Evolutionary conservation across 306 rosid species (phyloP), one percentile per base, ranked within the genome.

Genomic region (Quercus variabilis): DNA sequence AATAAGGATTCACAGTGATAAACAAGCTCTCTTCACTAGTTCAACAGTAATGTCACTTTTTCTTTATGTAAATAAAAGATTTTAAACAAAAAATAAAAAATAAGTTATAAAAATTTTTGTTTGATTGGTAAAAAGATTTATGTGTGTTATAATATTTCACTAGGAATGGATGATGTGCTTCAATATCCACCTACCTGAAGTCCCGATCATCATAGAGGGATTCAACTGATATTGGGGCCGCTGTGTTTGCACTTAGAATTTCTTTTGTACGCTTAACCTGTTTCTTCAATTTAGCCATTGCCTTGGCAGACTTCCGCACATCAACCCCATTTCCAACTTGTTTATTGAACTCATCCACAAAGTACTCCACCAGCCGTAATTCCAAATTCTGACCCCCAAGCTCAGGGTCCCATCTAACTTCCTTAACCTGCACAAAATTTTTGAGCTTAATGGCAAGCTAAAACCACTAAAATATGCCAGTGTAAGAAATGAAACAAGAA

Each of bases 251-350:
- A 51, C 99, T 95, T 31, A 95, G 91, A 82, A 95, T 95, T 90
- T 95, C 99, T 85, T 95, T 95, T 58, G 98, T 92, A 41, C 99
- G 89, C 70, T 95, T 95, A 71, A 95, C 99, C 88, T 95, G 98
- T 78, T 95, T 95, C 96, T 93, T 95, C 85, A 95, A 84, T 79
- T 95, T 95, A 69, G 98, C 99, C 97, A 95, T 95, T 38, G 97
- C 97, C 89, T 95, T 95, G 25, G 98, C 92, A 70, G 89, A 88
- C 43, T 76, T 91, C 54, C 99, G 90, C 76, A 95, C 97, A 82
- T 95, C 99, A 74, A 93, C 75, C 71, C 94, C 97, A 60, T 84
- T 87, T 49, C 97, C 99, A 80, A 89, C 90, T 87, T 95, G 94
- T 81, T 87, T 86, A 79, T 95, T 95, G 87, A 95, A 93, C 88